Base-by-base conservation (phyloP, 2,329 filamentous ascomycete species). In the Boeremia exigua region DNA sequence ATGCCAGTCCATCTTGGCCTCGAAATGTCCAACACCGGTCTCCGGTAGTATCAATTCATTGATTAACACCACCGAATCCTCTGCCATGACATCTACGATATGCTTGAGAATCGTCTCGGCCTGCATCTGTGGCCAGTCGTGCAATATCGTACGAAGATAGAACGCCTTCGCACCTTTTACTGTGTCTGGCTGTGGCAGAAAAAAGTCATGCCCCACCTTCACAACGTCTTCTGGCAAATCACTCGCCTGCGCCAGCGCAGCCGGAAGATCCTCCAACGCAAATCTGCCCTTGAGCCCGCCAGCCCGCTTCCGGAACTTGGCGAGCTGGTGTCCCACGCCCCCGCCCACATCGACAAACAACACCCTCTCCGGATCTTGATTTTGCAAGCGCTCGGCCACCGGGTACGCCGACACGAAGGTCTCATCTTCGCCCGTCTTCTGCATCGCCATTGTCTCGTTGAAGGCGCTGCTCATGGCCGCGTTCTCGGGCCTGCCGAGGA, bases 1-100 rank as follows among this genome's bases (percentile, higher is more conserved):
- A 30, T 73, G 66, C 47, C 79, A 65, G 61, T 81, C 79, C 30
- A 79, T 58, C 11, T 63, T 61, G 1, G 71, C 75, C 28, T 62
- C 47, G 12, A 71, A 66, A 56, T 65, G 67, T 5, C 63, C 56
- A 0, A 78, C 69, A 1, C 68, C 69, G 1, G 56, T 69, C 8
- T 76, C 71, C 3, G 77, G 75, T 14, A 81, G 63, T 0, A 78
- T 65, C 47, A 75, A 74, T 38, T 81, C 79, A 30, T 78, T 75
- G 33, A 82, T 71, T 14, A 82, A 60, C 4, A 82, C 37, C 48
- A 78, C 77, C 7, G 75, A 78, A 74, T 43, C 75, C 68, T 42
- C 54, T 28, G 59, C 66, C 68, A 78, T 72, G 14, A 65, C 67
- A 12, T 62, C 63, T 9, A 51, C 60, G 6, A 74, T 54, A 11